phyloP scores from a whole-genome alignment of 768 basidiomycete species.

The Lentinula aciculospora region DNA sequence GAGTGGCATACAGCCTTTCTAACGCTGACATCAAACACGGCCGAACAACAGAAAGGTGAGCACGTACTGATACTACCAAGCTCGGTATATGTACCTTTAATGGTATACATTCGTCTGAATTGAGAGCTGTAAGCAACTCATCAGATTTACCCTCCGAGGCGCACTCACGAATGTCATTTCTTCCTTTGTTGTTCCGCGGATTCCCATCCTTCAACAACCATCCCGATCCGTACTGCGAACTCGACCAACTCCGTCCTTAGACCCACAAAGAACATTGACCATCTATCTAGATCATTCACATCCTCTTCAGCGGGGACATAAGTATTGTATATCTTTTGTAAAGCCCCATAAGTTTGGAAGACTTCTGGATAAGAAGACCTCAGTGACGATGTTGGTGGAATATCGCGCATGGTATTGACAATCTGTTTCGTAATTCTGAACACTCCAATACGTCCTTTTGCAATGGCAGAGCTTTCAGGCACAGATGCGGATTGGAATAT shows the following conservation, averaged over 20 bases:
- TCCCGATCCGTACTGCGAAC: not conserved
- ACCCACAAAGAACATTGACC: not conserved
- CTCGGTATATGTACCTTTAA: not conserved
- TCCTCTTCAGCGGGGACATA: not conserved
- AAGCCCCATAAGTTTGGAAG: not conserved
- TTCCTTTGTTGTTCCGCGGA: not conserved
- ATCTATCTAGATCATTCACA: not conserved
- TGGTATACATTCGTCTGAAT: not conserved
- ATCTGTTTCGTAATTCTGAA: constrained; percentile 1
- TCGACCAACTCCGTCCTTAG: not conserved
- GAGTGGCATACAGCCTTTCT: not conserved
- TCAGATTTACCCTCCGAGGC: not conserved
- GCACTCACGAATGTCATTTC: not conserved
- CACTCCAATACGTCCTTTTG: not conserved
- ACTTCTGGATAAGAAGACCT: constrained; percentile 1
- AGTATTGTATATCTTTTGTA: not conserved
- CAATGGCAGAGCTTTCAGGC: not conserved
- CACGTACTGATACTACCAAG: not conserved
- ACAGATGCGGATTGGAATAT: constrained; percentile 4
- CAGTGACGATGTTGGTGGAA: not conserved
- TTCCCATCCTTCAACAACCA: constrained; percentile 5
- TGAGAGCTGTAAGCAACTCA: not conserved
- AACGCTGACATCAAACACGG: not conserved
- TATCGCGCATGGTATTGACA: not conserved
- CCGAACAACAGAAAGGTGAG: not conserved